Evolutionary conservation across 2,329 filamentous ascomycete genomes (phyloP), one percentile per base, ranked within the genome.

Genomic region (Cladophialophora exuberans): DNA sequence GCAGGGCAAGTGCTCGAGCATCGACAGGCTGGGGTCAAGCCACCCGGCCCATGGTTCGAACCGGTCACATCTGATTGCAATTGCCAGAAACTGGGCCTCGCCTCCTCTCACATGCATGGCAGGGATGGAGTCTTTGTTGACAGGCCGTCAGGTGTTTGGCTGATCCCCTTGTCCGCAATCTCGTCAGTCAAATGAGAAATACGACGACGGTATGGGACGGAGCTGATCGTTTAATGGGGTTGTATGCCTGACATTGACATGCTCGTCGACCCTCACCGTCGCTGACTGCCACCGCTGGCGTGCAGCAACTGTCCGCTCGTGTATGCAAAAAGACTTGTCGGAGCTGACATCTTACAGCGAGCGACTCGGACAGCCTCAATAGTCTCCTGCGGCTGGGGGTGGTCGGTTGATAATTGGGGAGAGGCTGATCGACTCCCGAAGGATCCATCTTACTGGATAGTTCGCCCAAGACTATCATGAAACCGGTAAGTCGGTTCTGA

Each of bases 31-130:
- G 56, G 55, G 52, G 52, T 58, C 47, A 38, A 52, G 51, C 51
- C 56, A 52, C 52, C 43, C n/a, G n/a, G 39, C 17, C 25, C 41
- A 50, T 43, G 50, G 22, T 42, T 35, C 39, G 36, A 20, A 41
- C 41, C 17, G n/a, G 51, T 52, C 56, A 41, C 51, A 30, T 51
- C 45, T 58, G 47, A 58, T 58, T 58, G 51, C n/a, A 41, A 30
- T 46, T 43, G 42, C 46, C n/a, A n/a, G 28, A 39, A 17, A 26
- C 31, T 15, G n/a, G 18, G 26, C 26, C n/a, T 30, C 15, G 25
- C 36, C 51, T 38, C 41, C 56, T 52, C 42, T 31, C 33, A 44
- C 25, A 33, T 42, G 56, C 56, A 48, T 48, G 47, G 56, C 47
- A 23, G 39, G 36, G 26, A 6, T 7, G 15, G 5, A 28, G 15